Conservation (phyloP, 169 alveolate species). For the Perkinsus marinus region DNA sequence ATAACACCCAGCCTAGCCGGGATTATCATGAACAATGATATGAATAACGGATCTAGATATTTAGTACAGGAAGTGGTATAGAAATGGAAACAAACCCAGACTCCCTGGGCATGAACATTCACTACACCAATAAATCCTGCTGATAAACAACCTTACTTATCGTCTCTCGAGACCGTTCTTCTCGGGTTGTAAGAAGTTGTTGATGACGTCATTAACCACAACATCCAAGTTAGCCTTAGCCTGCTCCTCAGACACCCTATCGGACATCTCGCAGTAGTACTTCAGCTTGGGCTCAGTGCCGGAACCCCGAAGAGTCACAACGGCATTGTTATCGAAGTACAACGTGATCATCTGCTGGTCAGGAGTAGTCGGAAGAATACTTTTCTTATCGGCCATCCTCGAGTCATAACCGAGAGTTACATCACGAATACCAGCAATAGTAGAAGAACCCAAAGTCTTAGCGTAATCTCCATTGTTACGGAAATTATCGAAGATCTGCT, state of each 20-base stretch:
- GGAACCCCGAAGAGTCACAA: conserved; percentile 41
- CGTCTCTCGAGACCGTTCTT: not conserved
- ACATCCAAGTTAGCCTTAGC: conserved; percentile 27
- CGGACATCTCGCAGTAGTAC: conserved; percentile 44
- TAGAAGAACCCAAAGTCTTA: conserved; percentile 28
- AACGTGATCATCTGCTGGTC: conserved; percentile 43
- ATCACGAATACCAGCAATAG: conserved; percentile 34
- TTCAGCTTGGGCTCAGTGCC: conserved; percentile 68
- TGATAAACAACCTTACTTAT: not conserved
- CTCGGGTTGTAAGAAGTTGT: conserved; percentile 35
- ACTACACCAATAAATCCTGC: not conserved
- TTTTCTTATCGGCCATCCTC: conserved; percentile 29
- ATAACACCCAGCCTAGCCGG: not conserved
- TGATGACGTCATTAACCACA: conserved; percentile 35
- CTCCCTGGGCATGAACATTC: not conserved
- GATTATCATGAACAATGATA: not conserved
- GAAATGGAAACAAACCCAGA: not conserved
- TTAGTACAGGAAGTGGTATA: not conserved
- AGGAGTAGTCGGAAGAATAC: conserved; percentile 37
- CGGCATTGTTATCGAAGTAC: conserved; percentile 39
- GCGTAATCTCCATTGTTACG: conserved; percentile 33
- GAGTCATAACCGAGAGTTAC: conserved; percentile 52
- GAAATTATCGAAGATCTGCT: conserved; percentile 34
- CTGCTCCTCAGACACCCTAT: conserved; percentile 25
- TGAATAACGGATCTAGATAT: not conserved